These are phyloP conservation scores for Trematosphaeria pertusa DNA, from an alignment of 2,329 filamentous ascomycete genomes.

Conservation along the genomic window DNA sequence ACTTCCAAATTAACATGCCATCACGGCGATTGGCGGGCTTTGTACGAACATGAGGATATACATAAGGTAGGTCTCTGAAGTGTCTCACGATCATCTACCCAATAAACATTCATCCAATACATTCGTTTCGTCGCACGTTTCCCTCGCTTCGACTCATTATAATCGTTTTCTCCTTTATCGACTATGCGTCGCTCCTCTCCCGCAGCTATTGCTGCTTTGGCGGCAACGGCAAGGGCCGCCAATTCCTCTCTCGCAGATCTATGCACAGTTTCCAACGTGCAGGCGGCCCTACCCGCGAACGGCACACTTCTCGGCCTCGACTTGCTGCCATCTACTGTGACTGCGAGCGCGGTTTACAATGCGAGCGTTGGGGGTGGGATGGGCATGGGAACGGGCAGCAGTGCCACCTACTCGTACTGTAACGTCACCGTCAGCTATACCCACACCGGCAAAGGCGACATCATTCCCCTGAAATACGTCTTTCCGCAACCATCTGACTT, in stretches of 20 bases:
- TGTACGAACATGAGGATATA: too few species aligned
- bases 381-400: not conserved
- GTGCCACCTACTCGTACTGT: constrained; percentile 47
- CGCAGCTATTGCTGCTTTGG: constrained; percentile 10
- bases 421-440: constrained; percentile 57
- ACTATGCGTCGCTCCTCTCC: constrained; percentile 15
- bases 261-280: constrained; percentile 24
- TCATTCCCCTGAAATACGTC: constrained; percentile 44
- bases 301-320: constrained; percentile 37
- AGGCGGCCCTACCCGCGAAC: constrained; percentile 23
- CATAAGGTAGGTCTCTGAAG: too few species aligned
- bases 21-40: too few species aligned
- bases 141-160: too few species aligned
- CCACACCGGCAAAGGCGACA: constrained; percentile 46
- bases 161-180: not conserved
- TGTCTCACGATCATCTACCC: too few species aligned
- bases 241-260: constrained; percentile 8
- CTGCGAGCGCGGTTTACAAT: constrained; percentile 42
- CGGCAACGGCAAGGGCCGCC: constrained; percentile 5
- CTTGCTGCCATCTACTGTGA: constrained; percentile 50
- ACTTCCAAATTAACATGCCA: too few species aligned
- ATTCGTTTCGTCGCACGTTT: too few species aligned
- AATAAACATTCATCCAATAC: too few species aligned
- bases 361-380: constrained; percentile 38
- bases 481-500: constrained; percentile 53